Evolutionary conservation across 805 yeast genomes (phyloP).

Genomic region (Lipomyces mesembrius): DNA sequence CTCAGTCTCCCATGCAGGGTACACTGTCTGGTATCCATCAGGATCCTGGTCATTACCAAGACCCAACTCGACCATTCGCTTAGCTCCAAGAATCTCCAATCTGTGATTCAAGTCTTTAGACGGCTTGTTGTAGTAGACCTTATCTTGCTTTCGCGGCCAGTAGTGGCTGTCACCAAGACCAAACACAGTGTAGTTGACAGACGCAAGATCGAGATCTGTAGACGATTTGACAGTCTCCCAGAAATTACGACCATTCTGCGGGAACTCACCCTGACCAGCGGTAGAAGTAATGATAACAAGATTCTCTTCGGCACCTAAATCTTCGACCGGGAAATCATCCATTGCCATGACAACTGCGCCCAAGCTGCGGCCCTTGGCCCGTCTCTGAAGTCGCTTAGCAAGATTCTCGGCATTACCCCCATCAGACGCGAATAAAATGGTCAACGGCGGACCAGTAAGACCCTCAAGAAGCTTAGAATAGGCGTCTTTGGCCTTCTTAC

Average conservation of each 20-base stretch:
- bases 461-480: conserved; percentile 79
- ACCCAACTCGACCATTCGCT: conserved; percentile 73
- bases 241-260: conserved; percentile 75
- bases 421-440: conserved; percentile 86
- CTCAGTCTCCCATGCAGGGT: conserved; percentile 79
- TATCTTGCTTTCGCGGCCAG: conserved; percentile 98
- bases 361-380: conserved; percentile 80
- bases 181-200: conserved; percentile 63
- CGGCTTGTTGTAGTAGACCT: conserved; percentile 92
- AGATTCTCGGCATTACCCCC: conserved; percentile 86
- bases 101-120: conserved; percentile 71
- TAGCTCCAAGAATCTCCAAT: conserved; percentile 72
- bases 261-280: conserved; percentile 87
- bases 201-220: conserved; percentile 66
- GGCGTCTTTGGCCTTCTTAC: conserved; percentile 73
- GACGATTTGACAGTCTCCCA: conserved; percentile 72
- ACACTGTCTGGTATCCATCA: conserved; percentile 93
- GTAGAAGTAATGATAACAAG: conserved; percentile 73
- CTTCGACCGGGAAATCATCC: conserved; percentile 76
- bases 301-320: conserved; percentile 69
- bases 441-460: conserved; percentile 87
- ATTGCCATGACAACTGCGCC: conserved; percentile 67
- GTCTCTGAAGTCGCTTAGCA: conserved; percentile 76
- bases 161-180: conserved; percentile 84
- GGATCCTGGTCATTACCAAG: conserved; percentile 98